Base-by-base conservation (phyloP, 306 rosid species). In the Bauhinia variegata region DNA sequence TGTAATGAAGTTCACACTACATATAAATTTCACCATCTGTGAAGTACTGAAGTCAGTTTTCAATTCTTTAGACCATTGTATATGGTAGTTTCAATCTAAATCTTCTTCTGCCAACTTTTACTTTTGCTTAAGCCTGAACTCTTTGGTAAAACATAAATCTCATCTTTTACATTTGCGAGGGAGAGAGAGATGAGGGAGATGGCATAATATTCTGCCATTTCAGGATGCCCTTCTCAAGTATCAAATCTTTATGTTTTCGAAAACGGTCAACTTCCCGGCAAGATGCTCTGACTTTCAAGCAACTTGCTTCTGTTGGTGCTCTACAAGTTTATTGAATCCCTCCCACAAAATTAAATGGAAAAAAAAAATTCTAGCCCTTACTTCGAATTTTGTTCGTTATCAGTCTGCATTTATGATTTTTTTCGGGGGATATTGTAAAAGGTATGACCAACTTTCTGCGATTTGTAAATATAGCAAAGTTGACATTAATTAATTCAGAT, bases 101-200 rank as follows among this genome's bases (percentile, higher is more conserved):
- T 55, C 46, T 51, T 62, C 37, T 51, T 15, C 3, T 18, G 43
- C 43, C 7, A 10, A 64, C 12, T 55, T 43, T 63, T 74, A 57
- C 76, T 37, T 13, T 52, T 13, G n/a, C 39, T 75, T 44, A 5
- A 5, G 48, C 48, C 61, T 38, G 2, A 32, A 11, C 37, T 17
- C 1, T 17, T 13, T 6, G 58, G 61, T 9, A 47, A 62, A 48
- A 30, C 13, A 64, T 42, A 32, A 59, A 52, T 65, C 32, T 65
- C 31, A 32, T 15, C 36, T 67, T 49, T 46, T 19, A 57, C 48
- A 41, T 60, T 52, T 55, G 7, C n/a, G 33, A 60, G 50, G 63
- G 75, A 72, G 70, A 73, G 53, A 53, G 69, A 71, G 85, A 77
- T n/a, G 76, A 67, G 47, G 57, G 79, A 72, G 72, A 51, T 72